Conservation (phyloP, 441 rosid species). For the Gossypium schwendimanii region DNA sequence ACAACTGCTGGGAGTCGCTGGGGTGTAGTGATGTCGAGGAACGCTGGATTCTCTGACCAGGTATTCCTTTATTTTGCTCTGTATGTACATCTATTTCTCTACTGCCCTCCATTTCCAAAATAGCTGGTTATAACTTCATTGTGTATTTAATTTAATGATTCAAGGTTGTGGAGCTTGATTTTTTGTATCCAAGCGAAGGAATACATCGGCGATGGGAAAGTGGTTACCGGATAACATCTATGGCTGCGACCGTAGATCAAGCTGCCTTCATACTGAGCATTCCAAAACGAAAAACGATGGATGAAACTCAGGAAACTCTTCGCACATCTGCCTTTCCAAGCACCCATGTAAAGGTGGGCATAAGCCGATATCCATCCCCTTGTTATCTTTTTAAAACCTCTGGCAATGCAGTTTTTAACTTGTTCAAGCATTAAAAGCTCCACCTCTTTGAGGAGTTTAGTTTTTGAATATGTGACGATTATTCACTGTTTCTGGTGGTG, state of each 20-base stretch:
- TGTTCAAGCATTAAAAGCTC: not conserved
- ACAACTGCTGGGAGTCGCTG: constrained; percentile 74
- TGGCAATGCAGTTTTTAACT: not conserved
- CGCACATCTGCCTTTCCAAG: constrained; percentile 91
- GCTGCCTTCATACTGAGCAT: constrained; percentile 72
- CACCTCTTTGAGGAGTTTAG: not conserved
- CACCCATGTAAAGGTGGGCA: constrained; percentile 74
- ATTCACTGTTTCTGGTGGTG: not conserved
- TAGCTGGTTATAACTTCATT: not conserved
- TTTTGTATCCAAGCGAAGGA: constrained; percentile 80
- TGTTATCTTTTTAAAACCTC: not conserved
- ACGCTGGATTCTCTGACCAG: constrained; percentile 74
- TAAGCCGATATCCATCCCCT: not conserved
- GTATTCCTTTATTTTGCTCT: constrained; percentile 21
- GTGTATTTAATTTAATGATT: constrained; percentile 1
- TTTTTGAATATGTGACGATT: not conserved
- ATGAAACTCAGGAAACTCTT: constrained; percentile 89
- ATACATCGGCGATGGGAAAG: constrained; percentile 72
- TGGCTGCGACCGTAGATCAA: constrained; percentile 83
- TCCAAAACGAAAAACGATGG: constrained; percentile 61
- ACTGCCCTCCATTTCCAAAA: not conserved
- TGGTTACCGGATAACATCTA: constrained; percentile 75
- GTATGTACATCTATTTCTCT: not conserved
- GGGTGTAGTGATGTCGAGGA: constrained; percentile 85
- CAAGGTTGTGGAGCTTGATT: constrained; percentile 92